Base-by-base conservation (phyloP, 1,139 yeast genomes). In the Yamadazyma oceani region DNA sequence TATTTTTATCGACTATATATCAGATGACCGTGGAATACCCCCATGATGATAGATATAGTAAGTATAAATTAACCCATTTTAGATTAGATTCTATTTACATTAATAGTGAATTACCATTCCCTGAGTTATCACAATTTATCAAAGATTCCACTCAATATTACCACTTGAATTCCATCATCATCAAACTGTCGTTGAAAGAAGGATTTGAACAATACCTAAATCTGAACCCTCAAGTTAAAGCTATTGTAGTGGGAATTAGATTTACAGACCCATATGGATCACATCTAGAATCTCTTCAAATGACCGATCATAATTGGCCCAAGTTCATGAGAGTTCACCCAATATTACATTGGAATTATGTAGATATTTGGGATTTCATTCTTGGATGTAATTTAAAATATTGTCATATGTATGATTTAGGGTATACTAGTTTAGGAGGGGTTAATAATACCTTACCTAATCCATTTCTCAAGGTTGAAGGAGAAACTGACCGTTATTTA, bases 231-330 rank as follows among this genome's bases (percentile, higher is more conserved):
- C 43, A 66, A 2, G 63, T 84, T 22, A 73, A 75, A 51, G 80
- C 88, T 12, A 79, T 88, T 1, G 68, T 88, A 22, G 92, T 88
- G 2, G 96, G 96, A 1, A 86, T 86, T 13, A 69, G 96, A 37
- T 73, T 84, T 42, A 75, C 85, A 3, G 96, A 88, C 54, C 96
- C 96, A 0, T 84, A 74, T 54, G 89, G 94, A 0, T 60, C 62
- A 1, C 47, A 62, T 11, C 65, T 88, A 26, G 46, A 65, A 12
- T 70, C 70, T 38, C 74, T 82, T 42, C 89, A 85, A 50, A 57
- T 53, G 28, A 88, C 96, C 0, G 96, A 88, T 54, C 83, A 79
- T 44, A 80, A 87, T 37, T 88, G 96, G 96, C 96, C 96, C n/a
- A 64, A 67, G 26, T 88, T 88, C 55, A 60, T 81, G 46, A 64